Evolutionary conservation across 139 green algal species (phyloP).

Genomic region (Picochlorum costavermella): DNA sequence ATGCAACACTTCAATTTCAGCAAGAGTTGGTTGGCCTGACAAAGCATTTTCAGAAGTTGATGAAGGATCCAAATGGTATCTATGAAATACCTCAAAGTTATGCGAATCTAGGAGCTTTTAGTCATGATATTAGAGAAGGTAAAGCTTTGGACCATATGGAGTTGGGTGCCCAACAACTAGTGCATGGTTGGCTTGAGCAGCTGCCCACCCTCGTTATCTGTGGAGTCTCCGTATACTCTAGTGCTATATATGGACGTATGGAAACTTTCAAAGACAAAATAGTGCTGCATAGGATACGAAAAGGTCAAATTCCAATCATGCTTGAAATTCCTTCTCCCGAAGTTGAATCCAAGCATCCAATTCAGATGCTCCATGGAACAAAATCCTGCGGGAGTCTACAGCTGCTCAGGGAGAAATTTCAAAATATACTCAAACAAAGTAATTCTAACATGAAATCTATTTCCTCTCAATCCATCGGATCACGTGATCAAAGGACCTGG

Average conservation of each 20-base stretch:
- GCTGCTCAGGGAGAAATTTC: no score
- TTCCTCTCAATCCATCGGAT: no score
- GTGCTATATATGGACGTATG: background rate
- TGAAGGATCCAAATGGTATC: background rate
- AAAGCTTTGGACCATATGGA: background rate
- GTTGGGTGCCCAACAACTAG: background rate
- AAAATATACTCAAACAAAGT: no score
- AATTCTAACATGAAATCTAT: no score
- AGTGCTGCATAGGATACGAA: background rate
- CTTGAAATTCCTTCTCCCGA: background rate
- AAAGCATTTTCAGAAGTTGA: background rate
- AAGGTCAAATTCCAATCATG: background rate
- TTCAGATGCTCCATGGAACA: no score
- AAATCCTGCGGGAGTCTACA: no score
- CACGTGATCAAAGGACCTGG: slow-evolving; percentile 28
- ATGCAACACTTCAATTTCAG: slow-evolving; percentile 6
- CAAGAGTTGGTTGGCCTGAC: background rate
- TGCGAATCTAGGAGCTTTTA: no score
- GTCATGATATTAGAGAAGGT: no score
- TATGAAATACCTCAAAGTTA: no score
- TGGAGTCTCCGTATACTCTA: background rate
- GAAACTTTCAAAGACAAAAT: background rate
- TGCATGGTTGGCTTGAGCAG: background rate
- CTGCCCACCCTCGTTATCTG: background rate
- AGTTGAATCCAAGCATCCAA: background rate